Base-by-base conservation (phyloP, 1,284 basidiomycete species). In the Pholiota adiposa region DNA sequence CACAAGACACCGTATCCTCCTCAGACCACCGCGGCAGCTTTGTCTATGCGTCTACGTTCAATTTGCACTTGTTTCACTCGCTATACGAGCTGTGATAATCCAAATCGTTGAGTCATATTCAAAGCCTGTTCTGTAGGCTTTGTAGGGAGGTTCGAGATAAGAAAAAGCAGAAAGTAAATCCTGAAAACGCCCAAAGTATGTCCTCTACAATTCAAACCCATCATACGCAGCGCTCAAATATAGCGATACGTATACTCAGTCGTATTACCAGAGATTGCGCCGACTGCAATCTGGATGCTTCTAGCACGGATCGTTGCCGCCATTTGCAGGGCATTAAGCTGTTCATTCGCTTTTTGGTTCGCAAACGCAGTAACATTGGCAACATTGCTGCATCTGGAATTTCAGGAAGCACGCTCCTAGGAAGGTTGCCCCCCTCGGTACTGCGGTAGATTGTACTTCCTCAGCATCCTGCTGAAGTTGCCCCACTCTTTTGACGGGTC, bases 401-500 rank as follows among this genome's bases (percentile, higher is more conserved):
- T 3, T 21, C 46, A 18, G 60, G 60, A 1, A 61, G 23, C 16
- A 61, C 52, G 25, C 46, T 58, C 23, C 60, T 27, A 9, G 60
- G 60, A 8, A 61, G 27, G 27, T 61, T 56, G 23, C 56, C 60
- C 52, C 51, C 56, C 52, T 9, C 50, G 27, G 29, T 61, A 61
- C 19, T 49, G 48, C 8, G 60, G 60, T 2, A 61, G 36, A 18
- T 58, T 44, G 23, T 61, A 61, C 29, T 61, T 61, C 12, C 41
- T 50, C n/a, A 61, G n/a, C 46, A 55, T n/a, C 14, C 60, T 21
- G 52, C 60, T 61, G 36, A 61, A 34, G 48, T 58, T 58, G 8
- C 56, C 60, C 60, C 60, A 61, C 31, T 55, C 56, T 14, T 48
- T 31, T 5, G 60, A 58, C 3, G 60, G 60, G 21, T 61, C 60